A percentile compares a stretch with the other conserved stretches of the same genome.
Conservation (phyloP, 2,329 filamentous ascomycete species). For the Penicillium concentricum region DNA sequence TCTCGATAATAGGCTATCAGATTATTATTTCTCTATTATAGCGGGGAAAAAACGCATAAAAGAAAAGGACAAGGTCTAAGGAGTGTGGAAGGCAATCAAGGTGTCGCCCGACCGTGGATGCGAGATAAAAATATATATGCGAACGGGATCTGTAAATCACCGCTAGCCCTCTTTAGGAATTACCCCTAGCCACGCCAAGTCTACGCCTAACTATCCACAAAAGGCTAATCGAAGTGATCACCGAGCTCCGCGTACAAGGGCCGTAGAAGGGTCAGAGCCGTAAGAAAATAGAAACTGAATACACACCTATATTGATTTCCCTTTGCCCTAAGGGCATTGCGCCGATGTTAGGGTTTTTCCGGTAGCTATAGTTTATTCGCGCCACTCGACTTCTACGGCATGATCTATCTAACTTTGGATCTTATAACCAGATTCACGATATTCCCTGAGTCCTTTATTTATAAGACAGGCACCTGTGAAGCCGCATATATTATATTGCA, state of each 20-base stretch:
- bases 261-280: neutral
- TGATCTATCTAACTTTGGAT: no score
- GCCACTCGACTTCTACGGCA: no score
- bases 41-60: neutral
- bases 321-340: neutral
- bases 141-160: neutral
- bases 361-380: no score
- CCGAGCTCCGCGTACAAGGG: neutral
- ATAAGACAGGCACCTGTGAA: neutral
- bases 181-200: neutral
- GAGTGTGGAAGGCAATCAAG: neutral
- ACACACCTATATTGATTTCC: neutral
- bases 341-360: neutral
- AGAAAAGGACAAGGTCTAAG: neutral
- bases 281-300: neutral
- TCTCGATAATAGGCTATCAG: neutral
- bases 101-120: neutral
- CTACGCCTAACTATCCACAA: neutral
- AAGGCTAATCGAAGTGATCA: neutral
- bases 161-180: neutral
- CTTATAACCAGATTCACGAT: no score
- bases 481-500: neutral
- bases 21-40: neutral
- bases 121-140: neutral
- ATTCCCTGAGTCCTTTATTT: no score